A percentile compares a stretch with the other conserved stretches of the same genome.
Conservation (phyloP, 2,329 filamentous ascomycete species). For the Aspergillus niger region DNA sequence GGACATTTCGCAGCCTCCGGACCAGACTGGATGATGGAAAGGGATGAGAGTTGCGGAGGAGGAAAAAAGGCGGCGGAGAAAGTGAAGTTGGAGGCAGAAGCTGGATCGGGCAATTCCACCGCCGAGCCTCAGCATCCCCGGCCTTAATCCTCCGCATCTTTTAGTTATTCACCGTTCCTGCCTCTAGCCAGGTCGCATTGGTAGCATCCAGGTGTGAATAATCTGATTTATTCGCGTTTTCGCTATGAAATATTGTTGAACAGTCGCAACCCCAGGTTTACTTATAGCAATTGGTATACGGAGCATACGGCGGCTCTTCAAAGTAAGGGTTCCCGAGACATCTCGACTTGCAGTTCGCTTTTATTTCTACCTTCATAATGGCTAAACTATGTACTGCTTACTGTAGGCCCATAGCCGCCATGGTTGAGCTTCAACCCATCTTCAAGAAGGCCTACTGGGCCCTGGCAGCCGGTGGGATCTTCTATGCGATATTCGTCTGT, state of each 20-base stretch:
- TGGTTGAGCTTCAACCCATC: constrained; percentile 46
- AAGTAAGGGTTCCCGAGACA: neutral
- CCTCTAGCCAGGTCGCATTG: neutral
- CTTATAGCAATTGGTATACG: neutral
- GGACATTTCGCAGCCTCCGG: constrained; percentile 13
- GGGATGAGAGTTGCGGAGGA: constrained; percentile 13
- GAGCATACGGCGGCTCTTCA: neutral
- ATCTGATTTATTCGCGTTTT: neutral
- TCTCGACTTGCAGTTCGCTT: neutral
- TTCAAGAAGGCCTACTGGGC: constrained; percentile 58
- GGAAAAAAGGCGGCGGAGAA: constrained; percentile 13
- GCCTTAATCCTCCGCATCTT: neutral
- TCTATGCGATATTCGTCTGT: constrained; percentile 69
- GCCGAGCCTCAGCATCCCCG: constrained; percentile 2
- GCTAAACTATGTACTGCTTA: neutral
- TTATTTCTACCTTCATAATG: neutral
- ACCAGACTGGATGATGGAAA: neutral
- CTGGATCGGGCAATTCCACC: neutral
- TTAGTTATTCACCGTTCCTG: neutral
- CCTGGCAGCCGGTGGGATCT: constrained; percentile 60
- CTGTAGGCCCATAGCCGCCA: constrained; percentile 13
- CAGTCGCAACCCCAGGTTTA: neutral
- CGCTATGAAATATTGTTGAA: neutral
- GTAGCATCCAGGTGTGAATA: neutral
- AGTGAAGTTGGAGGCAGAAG: constrained; percentile 4